Conservation (phyloP, 495 filamentous ascomycete genomes). For the Tuber microsphaerosporum region DNA sequence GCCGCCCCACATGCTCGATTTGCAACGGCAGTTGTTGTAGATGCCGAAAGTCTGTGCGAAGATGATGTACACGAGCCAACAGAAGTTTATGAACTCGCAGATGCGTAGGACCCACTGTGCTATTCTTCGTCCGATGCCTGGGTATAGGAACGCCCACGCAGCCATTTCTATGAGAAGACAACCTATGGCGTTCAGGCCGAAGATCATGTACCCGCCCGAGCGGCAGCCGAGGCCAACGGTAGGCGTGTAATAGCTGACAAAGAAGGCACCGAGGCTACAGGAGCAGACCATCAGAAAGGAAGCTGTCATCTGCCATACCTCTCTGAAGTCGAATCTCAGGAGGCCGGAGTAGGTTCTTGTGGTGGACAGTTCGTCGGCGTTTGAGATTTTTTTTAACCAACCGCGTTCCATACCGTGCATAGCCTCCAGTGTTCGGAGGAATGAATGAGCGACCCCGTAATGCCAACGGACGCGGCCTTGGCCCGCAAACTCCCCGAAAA, state of each 20-base stretch:
- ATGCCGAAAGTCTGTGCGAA: slow-evolving; percentile 24
- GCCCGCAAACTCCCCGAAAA: slow-evolving; percentile 46
- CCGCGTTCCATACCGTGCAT: slow-evolving; percentile 1
- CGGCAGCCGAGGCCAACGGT: slow-evolving; percentile 51
- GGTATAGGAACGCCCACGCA: slow-evolving; percentile 1
- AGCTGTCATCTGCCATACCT: slow-evolving; percentile 45
- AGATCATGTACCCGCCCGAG: slow-evolving; percentile 48
- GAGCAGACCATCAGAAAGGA: slow-evolving; percentile 42
- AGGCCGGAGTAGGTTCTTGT: not conserved
- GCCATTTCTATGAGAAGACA: slow-evolving; percentile 39
- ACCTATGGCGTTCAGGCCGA: slow-evolving; percentile 38
- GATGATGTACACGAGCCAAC: slow-evolving; percentile 22
- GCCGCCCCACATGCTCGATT: slow-evolving; percentile 16
- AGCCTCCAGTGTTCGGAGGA: slow-evolving; percentile 46
- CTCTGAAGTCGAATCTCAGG: slow-evolving; percentile 44
- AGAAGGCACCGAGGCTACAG: slow-evolving; percentile 44
- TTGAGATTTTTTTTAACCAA: slow-evolving; percentile 7
- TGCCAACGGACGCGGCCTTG: slow-evolving; percentile 48
- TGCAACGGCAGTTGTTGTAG: slow-evolving; percentile 20
- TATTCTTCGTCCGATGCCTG: not conserved
- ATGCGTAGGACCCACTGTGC: slow-evolving; percentile 5
- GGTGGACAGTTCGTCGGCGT: not conserved
- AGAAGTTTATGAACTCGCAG: slow-evolving; percentile 18
- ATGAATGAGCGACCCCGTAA: slow-evolving; percentile 46
- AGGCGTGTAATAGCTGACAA: slow-evolving; percentile 46